Percentiles rank a stretch among this genome's conserved stretches.
These are phyloP conservation scores for Drosera spatulata DNA, from an alignment of 179 eudicot genomes.

Conservation along the genomic window DNA sequence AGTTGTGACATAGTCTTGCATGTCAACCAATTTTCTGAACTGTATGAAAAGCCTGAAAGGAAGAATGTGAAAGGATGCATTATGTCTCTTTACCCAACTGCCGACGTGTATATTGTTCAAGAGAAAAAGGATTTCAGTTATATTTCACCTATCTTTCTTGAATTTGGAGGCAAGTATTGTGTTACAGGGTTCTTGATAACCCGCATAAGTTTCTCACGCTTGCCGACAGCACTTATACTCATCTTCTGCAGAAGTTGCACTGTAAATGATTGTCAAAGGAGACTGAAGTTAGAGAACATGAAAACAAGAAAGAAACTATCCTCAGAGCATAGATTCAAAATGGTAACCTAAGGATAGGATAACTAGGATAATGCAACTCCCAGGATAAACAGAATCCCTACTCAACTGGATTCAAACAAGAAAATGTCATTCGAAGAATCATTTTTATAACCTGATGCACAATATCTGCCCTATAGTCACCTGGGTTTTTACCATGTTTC, in stretches of 20 bases:
- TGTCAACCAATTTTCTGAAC: constrained; percentile 77
- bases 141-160: constrained; percentile 72
- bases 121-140: not conserved
- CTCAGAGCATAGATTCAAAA: not conserved
- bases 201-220: constrained; percentile 76
- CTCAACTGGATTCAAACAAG: not conserved
- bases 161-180: constrained; percentile 67
- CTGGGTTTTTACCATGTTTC: constrained; percentile 65
- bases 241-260: constrained; percentile 85
- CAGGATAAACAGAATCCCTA: not conserved
- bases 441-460: constrained; percentile 60
- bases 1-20: constrained; percentile 56
- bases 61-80: too few relatives aligned
- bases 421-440: not conserved
- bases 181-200: constrained; percentile 88
- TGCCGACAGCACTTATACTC: constrained; percentile 73
- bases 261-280: constrained; percentile 19
- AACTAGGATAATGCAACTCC: not conserved
- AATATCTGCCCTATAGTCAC: constrained; percentile 86
- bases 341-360: not conserved
- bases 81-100: not conserved
- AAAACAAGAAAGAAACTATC: not conserved
- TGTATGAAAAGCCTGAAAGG: constrained; percentile 71
- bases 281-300: not conserved
- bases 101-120: not conserved